Percentiles rank a stretch among this genome's conserved stretches.
Evolutionary conservation across 2,329 filamentous ascomycete genomes (phyloP).

Genomic region (Lachnellula occidentalis): DNA sequence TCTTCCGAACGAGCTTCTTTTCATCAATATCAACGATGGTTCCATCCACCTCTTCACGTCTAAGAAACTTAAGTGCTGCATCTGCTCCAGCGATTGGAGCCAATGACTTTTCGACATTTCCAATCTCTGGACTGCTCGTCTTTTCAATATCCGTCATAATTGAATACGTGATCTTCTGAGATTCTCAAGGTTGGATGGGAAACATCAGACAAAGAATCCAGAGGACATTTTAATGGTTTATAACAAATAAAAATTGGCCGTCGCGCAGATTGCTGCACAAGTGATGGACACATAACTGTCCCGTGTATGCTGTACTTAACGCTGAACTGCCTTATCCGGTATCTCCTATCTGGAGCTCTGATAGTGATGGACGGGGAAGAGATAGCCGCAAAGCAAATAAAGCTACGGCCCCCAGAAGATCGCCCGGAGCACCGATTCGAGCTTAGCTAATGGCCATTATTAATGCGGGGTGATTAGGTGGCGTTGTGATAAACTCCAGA

Average conservation of each 20-base stretch:
- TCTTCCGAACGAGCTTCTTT: conserved; percentile 37
- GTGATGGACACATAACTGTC: not conserved
- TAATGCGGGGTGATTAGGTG: not conserved
- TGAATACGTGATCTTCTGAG: not conserved
- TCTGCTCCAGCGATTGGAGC: not conserved
- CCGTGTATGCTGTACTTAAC: not conserved
- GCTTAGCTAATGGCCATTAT: not conserved
- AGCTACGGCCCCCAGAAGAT: not conserved
- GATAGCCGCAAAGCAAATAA: not conserved
- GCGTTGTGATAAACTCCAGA: not conserved
- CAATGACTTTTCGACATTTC: not conserved
- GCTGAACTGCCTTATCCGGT: not conserved
- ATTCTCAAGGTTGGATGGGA: conserved; percentile 7
- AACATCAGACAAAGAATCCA: conserved; percentile 4
- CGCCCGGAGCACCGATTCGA: not conserved
- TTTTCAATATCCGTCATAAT: conserved; percentile 1
- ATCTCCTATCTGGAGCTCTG: not conserved
- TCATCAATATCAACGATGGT: not conserved
- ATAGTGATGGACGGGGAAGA: not conserved
- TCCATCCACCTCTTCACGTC: not conserved
- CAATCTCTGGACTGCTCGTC: not conserved
- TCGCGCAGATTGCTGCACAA: not conserved
- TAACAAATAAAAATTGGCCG: not conserved
- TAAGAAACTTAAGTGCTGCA: not conserved
- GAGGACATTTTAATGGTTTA: not conserved